Percentiles rank a stretch among this genome's conserved stretches.
phyloP scores from a whole-genome alignment of 2,329 filamentous ascomycete species.

The Penicillium sumatraense region DNA sequence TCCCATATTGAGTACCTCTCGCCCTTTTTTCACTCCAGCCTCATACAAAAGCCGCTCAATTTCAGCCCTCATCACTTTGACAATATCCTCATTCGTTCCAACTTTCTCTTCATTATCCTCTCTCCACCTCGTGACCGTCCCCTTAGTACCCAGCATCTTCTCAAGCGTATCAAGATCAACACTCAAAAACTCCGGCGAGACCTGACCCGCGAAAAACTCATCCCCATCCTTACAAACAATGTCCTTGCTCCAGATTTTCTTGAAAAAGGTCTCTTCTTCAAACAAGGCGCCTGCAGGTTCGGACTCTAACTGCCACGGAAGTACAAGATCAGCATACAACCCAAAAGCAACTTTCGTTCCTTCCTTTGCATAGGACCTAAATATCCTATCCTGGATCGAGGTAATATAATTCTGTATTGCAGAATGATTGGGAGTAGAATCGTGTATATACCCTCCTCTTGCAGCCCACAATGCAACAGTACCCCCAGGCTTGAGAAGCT shows the following conservation, averaged over 20 bases:
- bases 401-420: constrained; percentile 27
- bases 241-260: constrained; percentile 47
- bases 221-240: constrained; percentile 33
- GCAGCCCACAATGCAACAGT: constrained; percentile 58
- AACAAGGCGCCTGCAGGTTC: constrained; percentile 43
- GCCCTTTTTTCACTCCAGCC: neutral
- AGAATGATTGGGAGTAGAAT: constrained; percentile 12
- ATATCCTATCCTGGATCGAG: constrained; percentile 24
- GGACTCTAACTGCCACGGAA: constrained; percentile 58
- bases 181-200: constrained; percentile 6
- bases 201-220: constrained; percentile 33
- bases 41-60: neutral
- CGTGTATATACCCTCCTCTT: constrained; percentile 12
- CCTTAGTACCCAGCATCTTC: constrained; percentile 38
- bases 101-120: constrained; percentile 42
- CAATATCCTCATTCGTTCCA: constrained; percentile 40
- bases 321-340: constrained; percentile 48
- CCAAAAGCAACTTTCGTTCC: constrained; percentile 49
- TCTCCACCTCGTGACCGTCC: constrained; percentile 49
- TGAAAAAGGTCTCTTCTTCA: constrained; percentile 42
- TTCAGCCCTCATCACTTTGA: neutral
- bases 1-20: neutral
- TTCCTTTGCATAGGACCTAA: constrained; percentile 46
- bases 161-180: constrained; percentile 25
- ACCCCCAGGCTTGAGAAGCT: constrained; percentile 56